Evolutionary conservation across 352 stramenopile species (phyloP).

Genomic region (Globisporangium echinulatum): DNA sequence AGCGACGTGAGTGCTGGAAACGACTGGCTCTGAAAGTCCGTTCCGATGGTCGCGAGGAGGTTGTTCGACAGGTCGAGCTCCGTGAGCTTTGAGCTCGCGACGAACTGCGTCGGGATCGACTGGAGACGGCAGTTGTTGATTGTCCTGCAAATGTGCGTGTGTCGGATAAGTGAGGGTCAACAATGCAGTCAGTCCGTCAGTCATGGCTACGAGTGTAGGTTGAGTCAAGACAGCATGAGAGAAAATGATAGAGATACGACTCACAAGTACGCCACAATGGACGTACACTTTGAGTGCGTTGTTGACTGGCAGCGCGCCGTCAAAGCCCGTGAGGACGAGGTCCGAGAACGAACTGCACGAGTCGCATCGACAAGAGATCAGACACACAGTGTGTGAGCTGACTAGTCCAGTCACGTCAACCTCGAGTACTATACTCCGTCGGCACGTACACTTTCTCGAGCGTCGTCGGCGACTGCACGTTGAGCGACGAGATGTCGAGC

Average conservation of each 20-base stretch:
- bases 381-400: not conserved
- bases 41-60: constrained; percentile 24
- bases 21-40: constrained; percentile 30
- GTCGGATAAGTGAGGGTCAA: too few relatives aligned
- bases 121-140: constrained; percentile 68
- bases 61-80: constrained; percentile 34
- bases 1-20: constrained; percentile 41
- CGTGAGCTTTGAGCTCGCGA: constrained; percentile 28
- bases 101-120: constrained; percentile 44
- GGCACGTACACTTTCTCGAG: constrained; percentile 33
- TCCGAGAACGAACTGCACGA: constrained; percentile 24
- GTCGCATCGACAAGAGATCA: not conserved
- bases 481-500: constrained; percentile 63
- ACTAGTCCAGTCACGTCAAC: too few relatives aligned
- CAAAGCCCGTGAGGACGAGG: constrained; percentile 36
- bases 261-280: too few relatives aligned
- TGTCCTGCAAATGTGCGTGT: constrained; percentile 17
- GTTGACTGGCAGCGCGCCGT: constrained; percentile 49
- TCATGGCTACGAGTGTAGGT: too few relatives aligned
- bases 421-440: too few relatives aligned
- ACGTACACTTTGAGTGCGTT: constrained; percentile 43
- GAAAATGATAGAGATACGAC: too few relatives aligned
- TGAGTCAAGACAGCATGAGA: too few relatives aligned
- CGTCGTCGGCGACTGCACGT: constrained; percentile 38
- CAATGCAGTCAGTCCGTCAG: too few relatives aligned